Percentiles rank a stretch among this genome's conserved stretches.
Conservation (phyloP, 768 basidiomycete genomes). For the Xerocomellus chrysenteron region DNA sequence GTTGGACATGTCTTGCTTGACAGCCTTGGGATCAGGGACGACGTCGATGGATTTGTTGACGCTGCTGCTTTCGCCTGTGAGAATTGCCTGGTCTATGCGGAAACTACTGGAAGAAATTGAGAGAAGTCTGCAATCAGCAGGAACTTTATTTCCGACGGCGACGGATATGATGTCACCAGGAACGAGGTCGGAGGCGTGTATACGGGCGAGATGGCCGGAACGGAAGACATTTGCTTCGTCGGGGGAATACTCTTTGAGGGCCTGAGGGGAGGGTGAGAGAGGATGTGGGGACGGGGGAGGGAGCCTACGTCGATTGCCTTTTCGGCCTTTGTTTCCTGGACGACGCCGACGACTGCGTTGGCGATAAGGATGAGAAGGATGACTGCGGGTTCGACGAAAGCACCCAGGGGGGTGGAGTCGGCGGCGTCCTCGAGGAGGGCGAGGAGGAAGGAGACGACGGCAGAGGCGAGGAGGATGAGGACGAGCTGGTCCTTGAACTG, state of each 20-base stretch:
- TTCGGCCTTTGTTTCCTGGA: conserved; percentile 96
- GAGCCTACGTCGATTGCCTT: conserved; percentile 90
- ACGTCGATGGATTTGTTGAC: conserved; percentile 76
- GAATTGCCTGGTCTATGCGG: conserved; percentile 92
- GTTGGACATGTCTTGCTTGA: conserved; percentile 98
- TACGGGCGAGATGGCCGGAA: conserved; percentile 60
- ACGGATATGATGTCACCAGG: conserved; percentile 92
- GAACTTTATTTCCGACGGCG: conserved; percentile 92
- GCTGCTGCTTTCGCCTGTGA: conserved; percentile 91
- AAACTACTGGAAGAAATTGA: conserved; percentile 92
- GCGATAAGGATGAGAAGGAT: conserved; percentile 95
- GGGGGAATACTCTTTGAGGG: conserved; percentile 94
- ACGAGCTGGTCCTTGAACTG: conserved; percentile 99
- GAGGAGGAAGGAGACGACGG: conserved; percentile 88
- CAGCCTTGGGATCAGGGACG: conserved; percentile 74
- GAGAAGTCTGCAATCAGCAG: conserved; percentile 89
- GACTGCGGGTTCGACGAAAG: conserved; percentile 93
- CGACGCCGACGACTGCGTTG: conserved; percentile 96
- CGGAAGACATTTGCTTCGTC: conserved; percentile 93
- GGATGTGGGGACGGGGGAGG: neutral
- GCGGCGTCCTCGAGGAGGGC: conserved; percentile 82
- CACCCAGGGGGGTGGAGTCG: conserved; percentile 66
- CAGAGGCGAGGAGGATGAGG: conserved; percentile 92
- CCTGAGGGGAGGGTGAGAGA: conserved; percentile 45
- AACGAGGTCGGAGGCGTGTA: conserved; percentile 88